phyloP scores from a whole-genome alignment of 257 asterid genomes.

The Rhazya stricta region DNA sequence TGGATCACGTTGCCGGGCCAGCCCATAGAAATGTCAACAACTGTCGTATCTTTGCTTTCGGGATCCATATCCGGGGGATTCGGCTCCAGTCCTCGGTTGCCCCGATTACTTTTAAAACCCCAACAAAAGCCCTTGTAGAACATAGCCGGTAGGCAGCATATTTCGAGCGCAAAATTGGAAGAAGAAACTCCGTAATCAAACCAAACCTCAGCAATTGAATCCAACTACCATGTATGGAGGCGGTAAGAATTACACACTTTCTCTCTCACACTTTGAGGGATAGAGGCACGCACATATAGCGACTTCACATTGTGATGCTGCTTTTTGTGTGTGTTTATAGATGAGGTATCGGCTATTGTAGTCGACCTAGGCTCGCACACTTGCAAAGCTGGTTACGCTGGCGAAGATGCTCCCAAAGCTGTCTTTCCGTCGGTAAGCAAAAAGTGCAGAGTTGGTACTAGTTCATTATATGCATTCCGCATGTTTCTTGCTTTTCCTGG shows the following conservation, averaged over 20 bases:
- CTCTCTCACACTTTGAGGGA: not conserved
- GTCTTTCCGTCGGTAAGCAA: constrained; percentile 86
- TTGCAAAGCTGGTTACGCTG: constrained; percentile 99
- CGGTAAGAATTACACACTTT: constrained; percentile 20
- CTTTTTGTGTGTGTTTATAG: constrained; percentile 26
- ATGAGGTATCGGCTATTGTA: constrained; percentile 94
- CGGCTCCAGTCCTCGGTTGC: not conserved
- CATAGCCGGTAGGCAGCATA: not conserved
- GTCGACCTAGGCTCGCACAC: constrained; percentile 94
- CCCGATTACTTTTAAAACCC: constrained; percentile 1
- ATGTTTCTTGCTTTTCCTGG: not conserved
- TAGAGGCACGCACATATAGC: not conserved
- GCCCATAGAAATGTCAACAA: not conserved
- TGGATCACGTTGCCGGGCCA: not conserved
- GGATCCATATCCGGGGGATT: not conserved
- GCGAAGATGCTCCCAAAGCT: constrained; percentile 99
- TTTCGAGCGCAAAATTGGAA: constrained; percentile 1
- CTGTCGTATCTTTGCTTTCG: not conserved
- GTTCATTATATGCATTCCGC: not conserved
- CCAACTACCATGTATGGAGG: constrained; percentile 28
- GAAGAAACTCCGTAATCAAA: not conserved
- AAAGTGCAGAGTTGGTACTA: not conserved
- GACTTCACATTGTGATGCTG: not conserved
- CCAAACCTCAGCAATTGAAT: not conserved
- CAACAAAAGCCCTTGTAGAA: not conserved